Conservation (phyloP, 2,329 filamentous ascomycete genomes). For the Talaromyces islandicus region DNA sequence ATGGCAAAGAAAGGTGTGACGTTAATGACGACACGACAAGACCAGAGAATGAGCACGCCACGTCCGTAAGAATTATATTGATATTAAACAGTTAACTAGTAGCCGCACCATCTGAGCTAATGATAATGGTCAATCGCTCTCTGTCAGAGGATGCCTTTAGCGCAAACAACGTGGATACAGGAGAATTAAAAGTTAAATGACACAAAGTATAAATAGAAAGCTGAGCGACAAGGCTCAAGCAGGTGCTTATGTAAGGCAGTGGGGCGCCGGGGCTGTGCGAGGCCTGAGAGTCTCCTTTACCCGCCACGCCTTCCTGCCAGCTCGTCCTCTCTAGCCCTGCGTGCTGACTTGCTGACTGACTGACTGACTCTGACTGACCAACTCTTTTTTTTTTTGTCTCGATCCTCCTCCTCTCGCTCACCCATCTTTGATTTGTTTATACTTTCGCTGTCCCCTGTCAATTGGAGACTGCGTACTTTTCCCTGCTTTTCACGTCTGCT, state of each 20-base stretch:
- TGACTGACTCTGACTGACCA: no score
- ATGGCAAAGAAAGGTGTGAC: background rate
- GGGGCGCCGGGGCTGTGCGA: background rate
- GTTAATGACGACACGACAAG: background rate
- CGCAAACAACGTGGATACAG: no score
- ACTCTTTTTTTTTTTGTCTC: background rate
- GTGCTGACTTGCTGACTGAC: no score
- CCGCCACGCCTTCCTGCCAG: background rate
- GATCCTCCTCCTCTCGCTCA: background rate
- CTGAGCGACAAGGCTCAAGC: background rate
- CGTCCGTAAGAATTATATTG: no score
- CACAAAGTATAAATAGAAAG: background rate
- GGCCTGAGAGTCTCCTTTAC: no score
- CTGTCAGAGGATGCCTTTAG: background rate
- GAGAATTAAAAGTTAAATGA: no score
- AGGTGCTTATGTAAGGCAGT: background rate
- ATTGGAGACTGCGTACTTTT: background rate
- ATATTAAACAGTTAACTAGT: no score
- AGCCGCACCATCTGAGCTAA: background rate
- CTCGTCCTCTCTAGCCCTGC: background rate
- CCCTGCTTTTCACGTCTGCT: background rate
- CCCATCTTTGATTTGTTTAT: background rate
- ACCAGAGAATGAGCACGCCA: background rate
- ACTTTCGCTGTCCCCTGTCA: background rate
- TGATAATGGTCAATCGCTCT: background rate